These are phyloP conservation scores for Wallemia ichthyophaga DNA, from an alignment of 1,284 basidiomycete species.

Conservation along the genomic window DNA sequence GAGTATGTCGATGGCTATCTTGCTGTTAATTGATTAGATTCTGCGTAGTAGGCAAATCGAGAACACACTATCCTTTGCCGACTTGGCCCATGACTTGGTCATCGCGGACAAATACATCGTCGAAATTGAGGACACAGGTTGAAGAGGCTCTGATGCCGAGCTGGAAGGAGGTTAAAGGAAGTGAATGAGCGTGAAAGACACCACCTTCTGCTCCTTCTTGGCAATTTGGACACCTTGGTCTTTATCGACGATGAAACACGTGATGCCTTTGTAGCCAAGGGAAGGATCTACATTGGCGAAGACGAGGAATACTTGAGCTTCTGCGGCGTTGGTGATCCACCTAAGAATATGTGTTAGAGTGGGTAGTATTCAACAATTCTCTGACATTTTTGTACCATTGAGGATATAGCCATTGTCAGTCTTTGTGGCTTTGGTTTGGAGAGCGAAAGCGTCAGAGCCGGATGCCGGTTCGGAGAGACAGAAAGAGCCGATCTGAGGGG, in stretches of 20 bases:
- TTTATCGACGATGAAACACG: constrained; percentile 82
- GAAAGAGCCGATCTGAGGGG: constrained; percentile 60
- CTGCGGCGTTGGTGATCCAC: constrained; percentile 95
- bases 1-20: constrained; percentile 85
- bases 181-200: constrained; percentile 9
- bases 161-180: constrained; percentile 14
- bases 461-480: constrained; percentile 76
- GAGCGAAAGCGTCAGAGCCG: constrained; percentile 86
- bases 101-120: constrained; percentile 69
- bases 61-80: constrained; percentile 75
- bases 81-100: constrained; percentile 63
- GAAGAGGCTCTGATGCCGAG: constrained; percentile 90
- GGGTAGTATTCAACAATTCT: constrained; percentile 1
- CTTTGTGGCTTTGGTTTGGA: constrained; percentile 71
- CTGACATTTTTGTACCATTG: constrained; percentile 78
- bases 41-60: too few relatives aligned
- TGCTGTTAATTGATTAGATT: background rate
- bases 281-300: background rate
- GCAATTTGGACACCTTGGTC: constrained; percentile 92
- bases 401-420: constrained; percentile 55
- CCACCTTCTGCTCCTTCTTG: constrained; percentile 84
- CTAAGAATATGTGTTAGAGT: constrained; percentile 8
- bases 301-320: constrained; percentile 52
- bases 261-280: constrained; percentile 24
- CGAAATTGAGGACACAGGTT: constrained; percentile 84